Evolutionary conservation across 805 yeast genomes (phyloP), one percentile per base, ranked within the genome.

Genomic region (Pichia eremophila): DNA sequence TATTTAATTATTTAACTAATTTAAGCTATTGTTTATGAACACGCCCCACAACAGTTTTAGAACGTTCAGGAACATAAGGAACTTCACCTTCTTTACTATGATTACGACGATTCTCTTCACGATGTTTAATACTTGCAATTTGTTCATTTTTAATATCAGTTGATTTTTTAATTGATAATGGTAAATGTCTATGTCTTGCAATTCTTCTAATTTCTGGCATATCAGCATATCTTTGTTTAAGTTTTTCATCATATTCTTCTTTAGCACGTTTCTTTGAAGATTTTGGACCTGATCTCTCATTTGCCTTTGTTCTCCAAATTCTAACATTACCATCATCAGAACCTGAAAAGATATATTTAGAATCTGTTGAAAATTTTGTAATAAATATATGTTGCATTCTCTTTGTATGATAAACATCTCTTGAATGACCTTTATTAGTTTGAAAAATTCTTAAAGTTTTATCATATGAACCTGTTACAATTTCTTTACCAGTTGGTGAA

Each of bases 161-260:
- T 38, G 97, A 96, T 65, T 83, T 86, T 77, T 90, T 91, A 55
- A 93, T 78, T 43, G 83, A 85, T 50, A 70, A 70, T 22, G 99
- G 99, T 46, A 91, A 73, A 63, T 93, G 97, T 65, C 99, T 80
- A 68, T 93, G 98, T 66, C 90, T 79, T 29, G 88, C 70, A 52
- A 93, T 93, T 58, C 97, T 77, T 60, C 79, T 79, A 60, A 93
- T 84, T 66, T 93, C 99, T 1, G 99, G 99, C 98, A 93, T 90
- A 69, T 83, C 82, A 69, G 86, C 86, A 74, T 78, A 93, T 62
- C 96, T 77, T 60, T 91, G 95, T 67, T 90, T 90, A 65, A 93
- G 76, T 44, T 95, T 91, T 46, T 79, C 85, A 63, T 88, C 95
- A 67, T 93, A 91, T 66, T 91, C 96, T 57, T 89, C 70, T 66